Base-by-base conservation (phyloP, 2,329 filamentous ascomycete genomes). In the Stagonosporopsis chrysanthemi region DNA sequence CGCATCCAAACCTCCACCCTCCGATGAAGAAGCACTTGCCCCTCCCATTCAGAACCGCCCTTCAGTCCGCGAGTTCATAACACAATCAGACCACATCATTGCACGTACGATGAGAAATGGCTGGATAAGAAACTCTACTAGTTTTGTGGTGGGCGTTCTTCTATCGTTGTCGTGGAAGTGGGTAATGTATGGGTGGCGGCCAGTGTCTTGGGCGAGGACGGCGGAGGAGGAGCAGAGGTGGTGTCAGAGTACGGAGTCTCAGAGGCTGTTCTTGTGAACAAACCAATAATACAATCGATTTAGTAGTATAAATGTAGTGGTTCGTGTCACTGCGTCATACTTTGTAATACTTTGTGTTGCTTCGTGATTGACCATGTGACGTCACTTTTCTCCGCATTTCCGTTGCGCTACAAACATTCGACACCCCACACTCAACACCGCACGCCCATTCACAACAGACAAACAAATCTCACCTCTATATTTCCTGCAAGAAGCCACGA, bases 341-440 rank as follows among this genome's bases (percentile, higher is more conserved):
- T 17, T 6, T 17, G 33, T 36, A 2, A 17, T 17, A 17, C 19
- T 19, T 19, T 19, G 19, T 19, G 19, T 19, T 36, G 9, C 17
- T 15, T 24, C 22, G 23, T 24, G 22, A 19, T 19, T 19, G 53
- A 47, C 53, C 53, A 48, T 48, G 39, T 57, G 54, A 57, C 54
- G 54, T 57, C 54, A 57, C 38, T 1, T 35, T 24, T 43, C 48
- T 48, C 48, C 48, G 19, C 43, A 41, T 19, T 48, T 38, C 19
- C 7, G 8, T 43, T 2, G 14, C 15, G 44, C 12, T 28, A 28
- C 26, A 6, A 28, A 14, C 24, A 14, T 12, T 12, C 4, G 29
- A 31, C 29, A 31, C 29, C 26, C n/a, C 19, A 24, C 22, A 26
- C 12, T 12, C 23, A 17, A 28, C 35, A 29, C 9, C 7, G 23